Conservation (phyloP, 2,329 filamentous ascomycete genomes). For the Zelopaecilomyces penicillatus region DNA sequence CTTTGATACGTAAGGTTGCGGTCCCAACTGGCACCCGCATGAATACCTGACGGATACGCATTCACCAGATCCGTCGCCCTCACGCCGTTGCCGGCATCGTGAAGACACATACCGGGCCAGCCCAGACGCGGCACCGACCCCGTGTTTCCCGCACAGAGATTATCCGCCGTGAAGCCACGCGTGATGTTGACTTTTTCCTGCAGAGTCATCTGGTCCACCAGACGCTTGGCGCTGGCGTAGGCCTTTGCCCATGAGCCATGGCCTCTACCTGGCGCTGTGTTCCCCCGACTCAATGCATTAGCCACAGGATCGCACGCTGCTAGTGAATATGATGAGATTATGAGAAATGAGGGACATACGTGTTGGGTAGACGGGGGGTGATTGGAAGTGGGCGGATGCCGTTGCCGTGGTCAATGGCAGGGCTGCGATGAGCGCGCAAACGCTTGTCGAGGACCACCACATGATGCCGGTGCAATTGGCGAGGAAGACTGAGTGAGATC, state of each 20-base stretch:
- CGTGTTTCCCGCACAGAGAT: constrained; percentile 39
- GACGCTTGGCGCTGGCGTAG: constrained; percentile 46
- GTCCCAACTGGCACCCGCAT: constrained; percentile 46
- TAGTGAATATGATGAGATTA: too few species aligned
- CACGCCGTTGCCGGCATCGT: constrained; percentile 42
- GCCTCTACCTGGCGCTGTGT: constrained; percentile 23
- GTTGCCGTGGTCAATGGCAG: not conserved
- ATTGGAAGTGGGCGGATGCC: not conserved
- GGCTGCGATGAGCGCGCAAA: constrained; percentile 1
- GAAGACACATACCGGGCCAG: constrained; percentile 40
- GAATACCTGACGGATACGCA: constrained; percentile 38
- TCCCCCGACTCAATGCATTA: not conserved
- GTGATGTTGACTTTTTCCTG: constrained; percentile 54
- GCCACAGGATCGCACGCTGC: too few species aligned
- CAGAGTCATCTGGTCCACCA: constrained; percentile 55
- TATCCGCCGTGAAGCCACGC: constrained; percentile 44
- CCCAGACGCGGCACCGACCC: constrained; percentile 36
- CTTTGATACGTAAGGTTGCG: constrained; percentile 42
- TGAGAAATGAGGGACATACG: not conserved
- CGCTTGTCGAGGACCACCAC: constrained; percentile 2
- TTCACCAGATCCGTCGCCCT: constrained; percentile 40
- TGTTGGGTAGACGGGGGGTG: not conserved
- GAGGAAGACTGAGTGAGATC: too few species aligned
- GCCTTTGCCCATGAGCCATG: constrained; percentile 44
- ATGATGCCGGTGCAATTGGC: not conserved